Percentiles rank a stretch among this genome's conserved stretches.
Evolutionary conservation across 2,329 filamentous ascomycete species (phyloP).

Genomic region (Colletotrichum somersetense): DNA sequence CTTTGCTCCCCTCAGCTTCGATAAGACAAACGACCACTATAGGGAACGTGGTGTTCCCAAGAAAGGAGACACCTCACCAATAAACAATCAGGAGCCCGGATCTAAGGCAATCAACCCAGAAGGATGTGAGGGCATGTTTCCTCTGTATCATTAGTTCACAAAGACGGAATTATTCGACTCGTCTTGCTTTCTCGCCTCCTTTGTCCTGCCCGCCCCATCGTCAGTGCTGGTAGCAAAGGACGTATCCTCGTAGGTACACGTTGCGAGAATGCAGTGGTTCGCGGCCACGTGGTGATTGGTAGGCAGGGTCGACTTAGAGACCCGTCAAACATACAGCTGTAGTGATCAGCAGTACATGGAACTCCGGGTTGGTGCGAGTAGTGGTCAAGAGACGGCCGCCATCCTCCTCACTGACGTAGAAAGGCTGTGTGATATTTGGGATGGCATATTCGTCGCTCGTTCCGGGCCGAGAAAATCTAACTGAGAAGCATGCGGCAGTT

Average conservation of each 20-base stretch:
- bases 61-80: not conserved
- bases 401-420: not conserved
- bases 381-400: not conserved
- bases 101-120: not conserved
- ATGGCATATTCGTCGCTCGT: not conserved
- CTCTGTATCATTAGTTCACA: not conserved
- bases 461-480: not conserved
- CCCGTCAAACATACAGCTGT: not conserved
- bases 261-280: not conserved
- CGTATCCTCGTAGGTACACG: not conserved
- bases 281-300: not conserved
- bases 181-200: not conserved
- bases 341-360: not conserved
- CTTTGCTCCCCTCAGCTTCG: not conserved
- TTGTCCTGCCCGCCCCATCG: not conserved
- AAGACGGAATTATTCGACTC: no score
- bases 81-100: not conserved
- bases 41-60: not conserved
- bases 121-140: not conserved
- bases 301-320: not conserved
- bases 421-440: not conserved
- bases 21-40: not conserved
- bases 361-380: not conserved
- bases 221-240: not conserved
- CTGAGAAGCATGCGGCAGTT: not conserved